A percentile compares a stretch with the other conserved stretches of the same genome.
These are phyloP conservation scores for Cystobasidium sp. DNA, from an alignment of 1,284 basidiomycete species.

Conservation along the genomic window DNA sequence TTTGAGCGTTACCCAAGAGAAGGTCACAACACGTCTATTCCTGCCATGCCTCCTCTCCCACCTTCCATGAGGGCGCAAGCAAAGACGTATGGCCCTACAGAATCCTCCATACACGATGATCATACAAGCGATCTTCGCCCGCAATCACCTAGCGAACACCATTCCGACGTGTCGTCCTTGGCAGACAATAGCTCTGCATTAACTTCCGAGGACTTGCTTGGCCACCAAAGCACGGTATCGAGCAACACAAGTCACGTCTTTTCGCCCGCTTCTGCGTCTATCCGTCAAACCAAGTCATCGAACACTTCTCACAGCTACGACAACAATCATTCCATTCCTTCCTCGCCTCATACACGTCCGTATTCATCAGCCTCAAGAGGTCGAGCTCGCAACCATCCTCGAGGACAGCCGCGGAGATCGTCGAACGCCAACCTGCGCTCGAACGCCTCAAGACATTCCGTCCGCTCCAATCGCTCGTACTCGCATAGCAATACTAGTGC, in stretches of 20 bases:
- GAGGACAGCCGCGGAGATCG: slow-evolving; percentile 6
- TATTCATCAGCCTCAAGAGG: slow-evolving; percentile 17
- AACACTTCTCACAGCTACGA: slow-evolving; percentile 14
- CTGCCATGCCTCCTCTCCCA: slow-evolving; percentile 6
- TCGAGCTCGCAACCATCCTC: slow-evolving; percentile 6
- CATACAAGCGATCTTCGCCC: slow-evolving; percentile 6
- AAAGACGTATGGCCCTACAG: neutral
- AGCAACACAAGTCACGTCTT: slow-evolving; percentile 30
- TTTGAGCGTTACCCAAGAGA: slow-evolving; percentile 2
- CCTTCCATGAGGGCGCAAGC: neutral
- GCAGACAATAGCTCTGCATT: slow-evolving; percentile 25
- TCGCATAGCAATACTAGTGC: slow-evolving; percentile 55
- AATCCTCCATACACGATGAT: neutral
- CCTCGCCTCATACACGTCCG: slow-evolving; percentile 13
- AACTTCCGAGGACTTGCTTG: slow-evolving; percentile 27
- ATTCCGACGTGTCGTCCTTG: slow-evolving; percentile 30
- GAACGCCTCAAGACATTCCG: slow-evolving; percentile 10
- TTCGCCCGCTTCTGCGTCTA: slow-evolving; percentile 8
- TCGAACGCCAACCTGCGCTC: slow-evolving; percentile 7
- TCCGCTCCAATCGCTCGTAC: slow-evolving; percentile 4
- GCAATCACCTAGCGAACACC: slow-evolving; percentile 21
- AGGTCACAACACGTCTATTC: neutral
- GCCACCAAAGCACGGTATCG: slow-evolving; percentile 21
- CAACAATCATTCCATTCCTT: neutral
- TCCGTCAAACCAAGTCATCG: slow-evolving; percentile 19